Conservation (phyloP, 2,329 filamentous ascomycete species). For the Diaporthe capsici region DNA sequence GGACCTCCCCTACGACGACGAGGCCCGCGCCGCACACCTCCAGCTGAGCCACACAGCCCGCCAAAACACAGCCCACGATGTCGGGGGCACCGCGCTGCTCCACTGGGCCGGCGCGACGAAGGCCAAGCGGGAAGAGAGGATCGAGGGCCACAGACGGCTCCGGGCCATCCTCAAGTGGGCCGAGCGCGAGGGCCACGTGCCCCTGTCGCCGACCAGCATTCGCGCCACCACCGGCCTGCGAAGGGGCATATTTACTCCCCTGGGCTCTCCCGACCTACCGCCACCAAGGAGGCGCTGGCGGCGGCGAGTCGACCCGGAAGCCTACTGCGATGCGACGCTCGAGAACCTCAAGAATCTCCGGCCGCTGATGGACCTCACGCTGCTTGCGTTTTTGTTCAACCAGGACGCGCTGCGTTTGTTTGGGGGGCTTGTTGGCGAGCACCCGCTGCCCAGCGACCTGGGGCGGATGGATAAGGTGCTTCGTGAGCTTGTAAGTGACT, state of each 20-base stretch:
- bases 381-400: slow-evolving; percentile 1
- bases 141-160: not conserved
- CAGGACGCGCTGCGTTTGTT: slow-evolving; percentile 7
- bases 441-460: not conserved
- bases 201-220: not conserved
- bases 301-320: not conserved
- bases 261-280: not conserved
- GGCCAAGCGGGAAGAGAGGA: not conserved
- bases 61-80: not conserved
- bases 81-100: not conserved
- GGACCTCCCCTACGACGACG: not conserved
- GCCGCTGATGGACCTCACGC: not conserved
- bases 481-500: slow-evolving; percentile 14
- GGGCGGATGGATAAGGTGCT: not conserved
- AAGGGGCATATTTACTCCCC: not conserved
- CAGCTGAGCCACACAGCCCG: not conserved
- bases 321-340: not conserved
- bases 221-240: not conserved
- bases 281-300: too few relatives aligned
- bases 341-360: not conserved
- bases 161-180: not conserved
- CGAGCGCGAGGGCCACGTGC: not conserved
- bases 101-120: not conserved
- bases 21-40: too few relatives aligned
- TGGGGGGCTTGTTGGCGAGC: slow-evolving; percentile 7